Percentiles rank a stretch among this genome's conserved stretches.
phyloP scores from a whole-genome alignment of 1,139 yeast species.

The Eremothecium gossypii region DNA sequence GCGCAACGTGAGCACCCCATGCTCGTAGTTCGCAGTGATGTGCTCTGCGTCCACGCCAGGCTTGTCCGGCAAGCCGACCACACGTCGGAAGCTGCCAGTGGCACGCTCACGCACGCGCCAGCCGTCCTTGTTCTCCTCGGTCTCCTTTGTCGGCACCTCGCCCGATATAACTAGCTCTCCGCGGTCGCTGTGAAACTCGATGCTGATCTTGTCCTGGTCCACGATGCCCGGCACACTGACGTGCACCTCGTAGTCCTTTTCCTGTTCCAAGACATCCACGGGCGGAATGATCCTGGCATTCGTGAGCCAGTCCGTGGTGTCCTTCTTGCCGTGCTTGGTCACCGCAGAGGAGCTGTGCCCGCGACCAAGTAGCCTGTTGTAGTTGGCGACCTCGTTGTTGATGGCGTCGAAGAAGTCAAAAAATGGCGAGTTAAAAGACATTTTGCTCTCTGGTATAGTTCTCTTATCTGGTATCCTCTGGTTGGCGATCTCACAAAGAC shows the following conservation, averaged over 20 bases:
- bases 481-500: too few relatives aligned
- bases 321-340: neutral
- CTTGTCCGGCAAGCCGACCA: conserved; percentile 32
- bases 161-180: too few relatives aligned
- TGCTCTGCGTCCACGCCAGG: conserved; percentile 34
- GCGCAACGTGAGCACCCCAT: conserved; percentile 34
- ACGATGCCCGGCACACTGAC: too few relatives aligned
- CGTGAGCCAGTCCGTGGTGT: neutral
- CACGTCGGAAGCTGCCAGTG: conserved; percentile 35
- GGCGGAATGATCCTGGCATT: conserved; percentile 28
- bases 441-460: neutral
- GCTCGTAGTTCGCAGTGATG: conserved; percentile 33
- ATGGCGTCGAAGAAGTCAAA: too few relatives aligned
- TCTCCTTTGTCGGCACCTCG: conserved; percentile 24
- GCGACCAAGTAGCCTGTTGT: too few relatives aligned
- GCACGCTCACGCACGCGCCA: conserved; percentile 33
- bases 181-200: too few relatives aligned
- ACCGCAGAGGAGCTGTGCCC: neutral
- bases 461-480: neutral
- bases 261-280: conserved; percentile 35
- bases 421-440: too few relatives aligned
- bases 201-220: too few relatives aligned
- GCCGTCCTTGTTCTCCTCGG: conserved; percentile 20
- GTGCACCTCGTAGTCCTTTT: too few relatives aligned
- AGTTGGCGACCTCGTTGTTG: too few relatives aligned